phyloP scores from a whole-genome alignment of 768 basidiomycete genomes.

The Pleurotus djamor region DNA sequence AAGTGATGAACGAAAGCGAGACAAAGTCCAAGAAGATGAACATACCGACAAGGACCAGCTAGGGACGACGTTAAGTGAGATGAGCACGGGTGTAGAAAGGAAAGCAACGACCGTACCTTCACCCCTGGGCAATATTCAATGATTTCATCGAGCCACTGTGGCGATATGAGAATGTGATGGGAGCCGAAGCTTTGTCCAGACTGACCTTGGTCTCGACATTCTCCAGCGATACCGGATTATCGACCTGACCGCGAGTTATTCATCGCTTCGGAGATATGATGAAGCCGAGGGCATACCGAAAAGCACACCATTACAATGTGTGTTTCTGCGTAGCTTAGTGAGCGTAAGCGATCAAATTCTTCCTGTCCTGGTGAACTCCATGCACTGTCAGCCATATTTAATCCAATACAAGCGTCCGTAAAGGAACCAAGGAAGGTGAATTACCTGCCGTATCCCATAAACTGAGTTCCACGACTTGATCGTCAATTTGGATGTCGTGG shows the following conservation, averaged over 20 bases:
- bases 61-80: background rate
- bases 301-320: slow-evolving; percentile 97
- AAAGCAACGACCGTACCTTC: slow-evolving; percentile 52
- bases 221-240: slow-evolving; percentile 92
- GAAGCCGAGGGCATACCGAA: slow-evolving; percentile 53
- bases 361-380: slow-evolving; percentile 68
- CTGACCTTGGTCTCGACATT: slow-evolving; percentile 91
- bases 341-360: slow-evolving; percentile 92
- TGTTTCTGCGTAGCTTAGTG: slow-evolving; percentile 95
- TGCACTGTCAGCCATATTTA: slow-evolving; percentile 19
- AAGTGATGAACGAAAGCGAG: slow-evolving; percentile 8
- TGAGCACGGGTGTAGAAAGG: background rate
- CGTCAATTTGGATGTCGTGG: slow-evolving; percentile 85
- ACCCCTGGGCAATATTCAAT: slow-evolving; percentile 93
- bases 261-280: slow-evolving; percentile 8
- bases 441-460: slow-evolving; percentile 97
- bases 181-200: background rate
- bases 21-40: slow-evolving; percentile 12
- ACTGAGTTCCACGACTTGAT: slow-evolving; percentile 85
- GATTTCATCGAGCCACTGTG: slow-evolving; percentile 91
- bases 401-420: slow-evolving; percentile 6
- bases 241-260: slow-evolving; percentile 50
- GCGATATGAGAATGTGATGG: slow-evolving; percentile 4
- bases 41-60: slow-evolving; percentile 90
- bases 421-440: slow-evolving; percentile 16